phyloP scores from a whole-genome alignment of 345 rosid species.

The Chamaenerion angustifolium region DNA sequence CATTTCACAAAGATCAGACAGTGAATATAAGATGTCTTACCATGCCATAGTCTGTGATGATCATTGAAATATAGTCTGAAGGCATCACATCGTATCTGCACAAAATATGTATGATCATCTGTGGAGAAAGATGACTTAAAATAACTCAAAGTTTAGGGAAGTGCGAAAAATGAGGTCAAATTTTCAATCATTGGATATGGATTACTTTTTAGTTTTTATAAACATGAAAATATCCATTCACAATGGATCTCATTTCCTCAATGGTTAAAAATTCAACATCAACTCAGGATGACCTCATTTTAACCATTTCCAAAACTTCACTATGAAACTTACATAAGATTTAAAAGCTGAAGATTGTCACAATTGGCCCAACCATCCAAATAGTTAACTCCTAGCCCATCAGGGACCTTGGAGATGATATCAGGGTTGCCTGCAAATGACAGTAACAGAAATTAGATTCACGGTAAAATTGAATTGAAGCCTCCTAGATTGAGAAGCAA shows the following conservation, averaged over 20 bases:
- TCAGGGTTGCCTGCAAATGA: conserved; percentile 68
- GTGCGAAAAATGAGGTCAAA: too few relatives aligned
- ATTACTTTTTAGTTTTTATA: too few relatives aligned
- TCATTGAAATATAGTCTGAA: conserved; percentile 77
- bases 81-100: conserved; percentile 91
- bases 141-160: not conserved
- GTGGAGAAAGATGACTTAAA: conserved; percentile 3
- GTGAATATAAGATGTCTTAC: conserved; percentile 25
- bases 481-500: too few relatives aligned
- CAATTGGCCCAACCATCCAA: conserved; percentile 39
- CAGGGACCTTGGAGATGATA: conserved; percentile 54
- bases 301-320: not conserved
- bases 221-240: too few relatives aligned
- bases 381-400: conserved; percentile 50
- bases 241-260: too few relatives aligned
- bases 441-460: not conserved
- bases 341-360: conserved; percentile 67
- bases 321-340: conserved; percentile 42
- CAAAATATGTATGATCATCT: conserved; percentile 12
- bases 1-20: not conserved
- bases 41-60: conserved; percentile 93
- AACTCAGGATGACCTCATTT: too few relatives aligned
- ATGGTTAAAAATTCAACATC: too few relatives aligned
- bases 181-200: too few relatives aligned
- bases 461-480: too few relatives aligned